Base-by-base conservation (phyloP, 2,329 filamentous ascomycete species). In the Mycosphaerella sp. region DNA sequence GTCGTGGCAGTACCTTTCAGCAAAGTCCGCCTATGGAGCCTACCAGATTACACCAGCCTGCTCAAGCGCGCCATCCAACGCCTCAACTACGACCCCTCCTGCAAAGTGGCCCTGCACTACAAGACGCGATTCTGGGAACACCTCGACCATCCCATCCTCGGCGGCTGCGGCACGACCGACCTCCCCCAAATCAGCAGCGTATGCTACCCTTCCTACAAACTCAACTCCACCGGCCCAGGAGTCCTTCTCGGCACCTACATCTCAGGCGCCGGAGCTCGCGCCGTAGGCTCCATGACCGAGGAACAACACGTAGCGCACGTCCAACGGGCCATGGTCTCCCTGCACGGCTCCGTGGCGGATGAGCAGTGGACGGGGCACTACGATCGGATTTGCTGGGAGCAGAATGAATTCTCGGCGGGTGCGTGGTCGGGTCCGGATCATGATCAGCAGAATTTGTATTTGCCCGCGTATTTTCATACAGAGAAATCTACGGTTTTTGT, bases 401-500 rank as follows among this genome's bases (percentile, higher is more conserved):
- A 76, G 6, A 81, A 87, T 55, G 75, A 79, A 52, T 76, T 79
- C 52, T 75, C 83, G 64, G 76, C 75, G 1, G 83, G 79, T 4
- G 77, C 78, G 6, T 88, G 83, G 84, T 78, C 78, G 1, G 52
- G 46, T 7, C 61, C 84, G 0, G 68, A 73, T 0, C 71, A 81
- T 0, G 83, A 82, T 0, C 82, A 87, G 69, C 84, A 88, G 62
- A 76, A 84, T 58, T 62, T 87, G 18, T 88, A 84, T 59, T 71
- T 88, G 7, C 84, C 85, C 0, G 80, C 84, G n/a, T 88, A 86
- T 62, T 86, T 84, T 62, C 78, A 82, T 63, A 87, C 83, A 0
- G 80, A 87, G 65, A 76, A 76, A 56, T 79, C 82, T 42, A 81
- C 83, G n/a, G 79, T 87, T 30, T 86, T 86, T 53, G 71, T 65